phyloP scores from a whole-genome alignment of 2,329 filamentous ascomycete species.

The Diaporthe citri region DNA sequence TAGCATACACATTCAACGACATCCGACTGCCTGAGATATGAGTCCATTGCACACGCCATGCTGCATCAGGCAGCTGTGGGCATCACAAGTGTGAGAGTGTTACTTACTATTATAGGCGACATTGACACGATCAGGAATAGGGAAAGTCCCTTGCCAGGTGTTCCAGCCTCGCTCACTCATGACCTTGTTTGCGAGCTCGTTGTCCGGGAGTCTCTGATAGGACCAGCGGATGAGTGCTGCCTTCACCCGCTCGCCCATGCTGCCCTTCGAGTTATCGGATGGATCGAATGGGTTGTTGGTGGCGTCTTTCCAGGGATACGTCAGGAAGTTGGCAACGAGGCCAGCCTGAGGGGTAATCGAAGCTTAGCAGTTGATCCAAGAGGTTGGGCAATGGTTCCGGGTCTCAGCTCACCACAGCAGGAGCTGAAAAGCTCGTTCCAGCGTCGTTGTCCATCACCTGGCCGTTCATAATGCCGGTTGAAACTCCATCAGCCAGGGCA shows the following conservation, averaged over 20 bases:
- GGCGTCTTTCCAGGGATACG: not conserved
- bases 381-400: not conserved
- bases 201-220: not conserved
- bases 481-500: not conserved
- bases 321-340: not conserved
- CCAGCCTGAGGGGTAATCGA: not conserved
- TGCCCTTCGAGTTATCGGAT: not conserved
- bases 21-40: not conserved
- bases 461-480: not conserved
- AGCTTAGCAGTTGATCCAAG: not conserved
- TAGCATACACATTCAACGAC: not conserved
- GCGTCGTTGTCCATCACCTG: not conserved
- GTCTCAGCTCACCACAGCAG: not conserved
- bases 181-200: not conserved
- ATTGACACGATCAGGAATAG: not conserved
- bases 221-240: not conserved
- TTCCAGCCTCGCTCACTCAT: not conserved
- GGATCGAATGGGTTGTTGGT: not conserved
- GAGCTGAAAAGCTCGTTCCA: not conserved
- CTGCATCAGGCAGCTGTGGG: too few relatives aligned
- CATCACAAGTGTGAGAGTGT: not conserved
- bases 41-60: too few relatives aligned
- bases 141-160: not conserved
- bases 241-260: not conserved
- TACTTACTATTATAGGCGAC: not conserved